Conservation (phyloP, 768 basidiomycete genomes). For the Termitomyces sp. region DNA sequence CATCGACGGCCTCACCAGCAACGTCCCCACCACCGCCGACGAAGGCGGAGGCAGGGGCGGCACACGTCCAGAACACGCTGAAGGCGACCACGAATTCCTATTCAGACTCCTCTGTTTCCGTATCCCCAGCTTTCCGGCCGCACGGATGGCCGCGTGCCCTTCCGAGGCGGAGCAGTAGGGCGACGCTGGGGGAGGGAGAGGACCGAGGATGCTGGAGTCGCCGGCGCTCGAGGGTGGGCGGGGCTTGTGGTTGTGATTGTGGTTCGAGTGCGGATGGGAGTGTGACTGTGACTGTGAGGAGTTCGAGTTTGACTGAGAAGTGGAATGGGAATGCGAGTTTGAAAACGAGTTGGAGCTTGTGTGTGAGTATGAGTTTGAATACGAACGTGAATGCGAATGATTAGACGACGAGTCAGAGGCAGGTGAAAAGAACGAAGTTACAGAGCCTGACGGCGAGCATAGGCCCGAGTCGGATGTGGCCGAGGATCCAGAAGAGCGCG, state of each 20-base stretch:
- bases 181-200: conserved; percentile 5
- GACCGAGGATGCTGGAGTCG: conserved; percentile 15
- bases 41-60: neutral
- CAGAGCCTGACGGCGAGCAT: conserved; percentile 22
- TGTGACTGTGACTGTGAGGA: neutral
- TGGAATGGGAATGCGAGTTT: conserved; percentile 6
- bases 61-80: neutral
- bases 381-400: neutral
- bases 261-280: conserved; percentile 7
- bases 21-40: neutral
- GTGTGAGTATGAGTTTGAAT: neutral
- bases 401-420: conserved; percentile 19
- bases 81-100: conserved; percentile 45
- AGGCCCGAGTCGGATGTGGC: conserved; percentile 20
- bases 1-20: neutral
- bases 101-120: conserved; percentile 40
- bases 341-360: neutral
- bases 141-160: conserved; percentile 41
- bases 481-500: conserved; percentile 20
- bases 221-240: conserved; percentile 15
- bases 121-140: conserved; percentile 44
- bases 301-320: neutral
- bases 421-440: conserved; percentile 23
- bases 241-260: neutral
- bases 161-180: conserved; percentile 7